phyloP scores from a whole-genome alignment of 768 basidiomycete species.

The Cystobasidiopsis lactophilus region DNA sequence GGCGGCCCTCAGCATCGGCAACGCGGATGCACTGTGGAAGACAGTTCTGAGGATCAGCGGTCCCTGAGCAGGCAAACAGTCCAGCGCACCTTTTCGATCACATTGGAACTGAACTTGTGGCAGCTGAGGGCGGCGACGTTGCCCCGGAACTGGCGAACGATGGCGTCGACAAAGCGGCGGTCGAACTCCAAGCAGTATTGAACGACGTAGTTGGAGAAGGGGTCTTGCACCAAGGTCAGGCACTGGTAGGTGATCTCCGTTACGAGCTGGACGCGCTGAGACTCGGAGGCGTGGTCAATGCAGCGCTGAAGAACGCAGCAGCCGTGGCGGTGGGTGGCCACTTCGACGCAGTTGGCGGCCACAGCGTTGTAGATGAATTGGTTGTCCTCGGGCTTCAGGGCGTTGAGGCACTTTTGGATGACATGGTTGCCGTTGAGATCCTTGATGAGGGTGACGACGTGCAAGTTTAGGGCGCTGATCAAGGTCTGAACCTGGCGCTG shows the following conservation, averaged over 20 bases:
- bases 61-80: not conserved
- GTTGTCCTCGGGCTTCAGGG: constrained; percentile 92
- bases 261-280: constrained; percentile 83
- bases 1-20: constrained; percentile 81
- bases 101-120: constrained; percentile 98
- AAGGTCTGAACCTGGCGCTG: constrained; percentile 91
- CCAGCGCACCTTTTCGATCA: constrained; percentile 23
- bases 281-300: constrained; percentile 91
- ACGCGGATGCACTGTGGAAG: constrained; percentile 51
- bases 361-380: constrained; percentile 99
- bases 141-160: constrained; percentile 91
- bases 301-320: constrained; percentile 96
- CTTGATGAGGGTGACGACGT: constrained; percentile 98
- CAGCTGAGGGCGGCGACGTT: constrained; percentile 95
- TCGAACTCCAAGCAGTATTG: constrained; percentile 98
- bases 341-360: constrained; percentile 94
- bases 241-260: constrained; percentile 98
- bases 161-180: constrained; percentile 88
- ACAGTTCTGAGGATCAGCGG: not conserved
- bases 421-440: constrained; percentile 87
- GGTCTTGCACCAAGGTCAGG: constrained; percentile 50
- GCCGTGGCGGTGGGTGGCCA: constrained; percentile 90
- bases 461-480: constrained; percentile 84
- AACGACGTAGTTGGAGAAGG: constrained; percentile 62
- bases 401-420: constrained; percentile 97